Evolutionary conservation across 2,329 filamentous ascomycete species (phyloP).

Genomic region (Sporothrix mexicana): DNA sequence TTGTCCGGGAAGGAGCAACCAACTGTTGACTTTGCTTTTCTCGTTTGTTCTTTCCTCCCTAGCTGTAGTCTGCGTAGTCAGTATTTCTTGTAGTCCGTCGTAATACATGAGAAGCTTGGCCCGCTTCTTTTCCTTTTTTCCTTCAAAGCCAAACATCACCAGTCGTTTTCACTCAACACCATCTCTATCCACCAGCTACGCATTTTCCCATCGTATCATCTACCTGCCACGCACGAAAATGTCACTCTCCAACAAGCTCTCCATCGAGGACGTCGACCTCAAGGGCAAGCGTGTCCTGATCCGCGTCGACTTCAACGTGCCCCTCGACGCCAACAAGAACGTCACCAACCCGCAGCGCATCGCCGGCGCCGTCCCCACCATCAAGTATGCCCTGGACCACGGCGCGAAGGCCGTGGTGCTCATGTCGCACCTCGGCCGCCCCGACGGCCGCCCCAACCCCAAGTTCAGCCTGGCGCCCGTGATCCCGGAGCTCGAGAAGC

Average conservation of each 20-base stretch:
- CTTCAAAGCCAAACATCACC: not conserved
- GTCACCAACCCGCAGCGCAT: slow-evolving; percentile 99
- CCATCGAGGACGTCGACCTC: slow-evolving; percentile 93
- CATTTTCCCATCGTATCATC: not conserved
- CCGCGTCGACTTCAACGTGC: slow-evolving; percentile 99
- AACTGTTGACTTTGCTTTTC: slow-evolving; percentile 14
- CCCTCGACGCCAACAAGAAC: slow-evolving; percentile 88
- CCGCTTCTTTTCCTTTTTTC: not conserved
- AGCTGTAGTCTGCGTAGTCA: not conserved
- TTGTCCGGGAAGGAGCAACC: slow-evolving; percentile 13
- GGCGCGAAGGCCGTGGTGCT: slow-evolving; percentile 91
- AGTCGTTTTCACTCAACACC: not conserved
- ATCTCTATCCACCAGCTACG: not conserved
- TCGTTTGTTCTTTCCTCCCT: not conserved
- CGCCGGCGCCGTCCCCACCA: slow-evolving; percentile 90
- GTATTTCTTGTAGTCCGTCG: not conserved
- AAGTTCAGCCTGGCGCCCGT: slow-evolving; percentile 97
- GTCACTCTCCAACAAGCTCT: slow-evolving; percentile 98
- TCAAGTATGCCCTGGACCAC: slow-evolving; percentile 90
- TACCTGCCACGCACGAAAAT: slow-evolving; percentile 41
- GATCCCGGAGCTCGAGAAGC: slow-evolving; percentile 87
- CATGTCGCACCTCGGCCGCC: slow-evolving; percentile 98
- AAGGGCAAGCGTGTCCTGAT: slow-evolving; percentile 99
- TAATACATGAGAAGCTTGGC: slow-evolving; percentile 16
- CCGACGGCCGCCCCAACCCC: slow-evolving; percentile 83